phyloP scores from a whole-genome alignment of 208 protist genomes.

The Blastocrithidia nonstop region DNA sequence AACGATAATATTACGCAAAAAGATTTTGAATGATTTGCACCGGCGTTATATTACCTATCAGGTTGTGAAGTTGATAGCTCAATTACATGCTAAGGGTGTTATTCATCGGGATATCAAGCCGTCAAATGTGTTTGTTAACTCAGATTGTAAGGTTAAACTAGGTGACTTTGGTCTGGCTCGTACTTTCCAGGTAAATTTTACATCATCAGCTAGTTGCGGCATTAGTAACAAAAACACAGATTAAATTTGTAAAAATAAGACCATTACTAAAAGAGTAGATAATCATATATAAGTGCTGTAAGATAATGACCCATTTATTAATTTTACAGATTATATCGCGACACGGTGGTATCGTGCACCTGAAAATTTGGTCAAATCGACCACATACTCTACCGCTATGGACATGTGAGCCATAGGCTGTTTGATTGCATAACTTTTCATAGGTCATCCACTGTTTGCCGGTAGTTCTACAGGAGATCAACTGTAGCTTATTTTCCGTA shows the following conservation, averaged over 20 bases:
- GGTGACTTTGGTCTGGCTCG: conserved; percentile 97
- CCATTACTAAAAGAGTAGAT: too few species aligned
- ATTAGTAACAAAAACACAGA: too few species aligned
- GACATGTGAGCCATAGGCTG: conserved; percentile 98
- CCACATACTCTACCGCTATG: conserved; percentile 91
- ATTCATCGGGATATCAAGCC: conserved; percentile 92
- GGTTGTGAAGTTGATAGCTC: conserved; percentile 87
- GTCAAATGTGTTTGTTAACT: conserved; percentile 85
- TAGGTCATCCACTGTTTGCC: conserved; percentile 88
- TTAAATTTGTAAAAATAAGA: too few species aligned
- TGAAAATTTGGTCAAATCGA: conserved; percentile 94
- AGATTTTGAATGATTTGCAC: conserved; percentile 90
- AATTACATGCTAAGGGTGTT: conserved; percentile 78
- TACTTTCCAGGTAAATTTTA: conserved; percentile 28
- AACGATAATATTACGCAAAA: conserved; percentile 87
- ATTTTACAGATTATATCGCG: conserved; percentile 93
- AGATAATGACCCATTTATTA: conserved; percentile 22
- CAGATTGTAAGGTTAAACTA: conserved; percentile 89
- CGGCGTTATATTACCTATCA: conserved; percentile 93
- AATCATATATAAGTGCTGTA: too few species aligned
- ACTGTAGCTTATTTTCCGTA: conserved; percentile 85
- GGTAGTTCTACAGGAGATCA: conserved; percentile 94
- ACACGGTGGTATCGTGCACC: conserved; percentile 97
- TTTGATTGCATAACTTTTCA: conserved; percentile 91
- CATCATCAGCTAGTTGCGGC: too few species aligned